A percentile compares a stretch with the other conserved stretches of the same genome.
Evolutionary conservation across 2,329 filamentous ascomycete species (phyloP).

Genomic region (Penicillium sp.): DNA sequence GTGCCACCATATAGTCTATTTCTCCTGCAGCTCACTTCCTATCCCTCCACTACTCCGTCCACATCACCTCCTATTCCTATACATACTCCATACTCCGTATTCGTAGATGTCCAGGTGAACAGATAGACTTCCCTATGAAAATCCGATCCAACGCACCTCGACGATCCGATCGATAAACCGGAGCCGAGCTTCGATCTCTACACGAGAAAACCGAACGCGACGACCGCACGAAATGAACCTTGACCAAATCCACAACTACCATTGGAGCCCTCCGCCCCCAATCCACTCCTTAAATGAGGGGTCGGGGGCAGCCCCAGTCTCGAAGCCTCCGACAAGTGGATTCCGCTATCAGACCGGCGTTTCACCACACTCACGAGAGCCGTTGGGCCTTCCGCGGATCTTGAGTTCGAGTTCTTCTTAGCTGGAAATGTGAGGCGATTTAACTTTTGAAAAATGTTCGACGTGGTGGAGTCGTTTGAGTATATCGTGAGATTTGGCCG

Average conservation of each 20-base stretch:
- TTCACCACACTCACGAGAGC: not conserved
- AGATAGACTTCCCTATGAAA: not conserved
- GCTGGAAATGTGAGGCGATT: not conserved
- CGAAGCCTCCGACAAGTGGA: not conserved
- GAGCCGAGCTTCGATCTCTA: not conserved
- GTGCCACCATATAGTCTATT: too few relatives aligned
- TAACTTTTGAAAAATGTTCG: not conserved
- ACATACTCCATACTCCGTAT: too few relatives aligned
- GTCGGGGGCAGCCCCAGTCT: not conserved
- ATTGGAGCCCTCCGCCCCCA: not conserved
- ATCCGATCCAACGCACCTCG: not conserved
- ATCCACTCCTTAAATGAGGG: not conserved
- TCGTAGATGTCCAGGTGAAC: too few relatives aligned
- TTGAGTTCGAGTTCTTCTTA: not conserved
- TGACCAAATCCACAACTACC: not conserved
- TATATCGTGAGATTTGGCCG: too few relatives aligned
- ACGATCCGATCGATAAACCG: not conserved
- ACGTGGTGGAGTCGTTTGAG: not conserved
- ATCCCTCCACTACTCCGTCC: too few relatives aligned
- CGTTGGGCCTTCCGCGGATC: not conserved
- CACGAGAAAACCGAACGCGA: conserved; percentile 2
- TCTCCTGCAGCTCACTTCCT: too few relatives aligned
- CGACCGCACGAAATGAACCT: not conserved
- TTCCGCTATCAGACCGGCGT: not conserved
- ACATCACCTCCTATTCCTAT: too few relatives aligned